phyloP scores from a whole-genome alignment of 345 rosid genomes.

The Boechera divaricarpa region DNA sequence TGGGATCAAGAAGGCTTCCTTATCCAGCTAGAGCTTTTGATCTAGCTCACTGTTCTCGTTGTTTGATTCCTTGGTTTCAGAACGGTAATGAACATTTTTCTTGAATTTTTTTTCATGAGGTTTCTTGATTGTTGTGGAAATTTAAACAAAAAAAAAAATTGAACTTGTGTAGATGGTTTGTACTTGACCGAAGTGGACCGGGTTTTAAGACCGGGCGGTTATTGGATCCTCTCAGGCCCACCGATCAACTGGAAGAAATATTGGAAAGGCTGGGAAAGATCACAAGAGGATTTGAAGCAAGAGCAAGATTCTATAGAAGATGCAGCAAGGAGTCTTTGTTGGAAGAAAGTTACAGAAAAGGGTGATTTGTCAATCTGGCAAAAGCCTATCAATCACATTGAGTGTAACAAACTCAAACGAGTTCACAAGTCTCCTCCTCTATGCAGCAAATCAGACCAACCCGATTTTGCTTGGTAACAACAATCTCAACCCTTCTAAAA shows the following conservation, averaged over 20 bases:
- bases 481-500: background rate
- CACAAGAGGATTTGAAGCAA: slow-evolving; percentile 73
- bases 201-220: slow-evolving; percentile 88
- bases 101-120: background rate
- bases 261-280: slow-evolving; percentile 98
- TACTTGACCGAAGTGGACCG: slow-evolving; percentile 90
- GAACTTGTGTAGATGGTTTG: slow-evolving; percentile 65
- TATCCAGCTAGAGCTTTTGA: slow-evolving; percentile 97
- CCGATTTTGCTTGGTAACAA: slow-evolving; percentile 79
- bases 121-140: slow-evolving; percentile 45
- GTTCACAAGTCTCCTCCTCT: slow-evolving; percentile 63
- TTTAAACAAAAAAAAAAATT: slow-evolving; percentile 43
- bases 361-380: slow-evolving; percentile 76
- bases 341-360: slow-evolving; percentile 88
- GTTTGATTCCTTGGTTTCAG: slow-evolving; percentile 85
- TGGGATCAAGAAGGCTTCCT: slow-evolving; percentile 87
- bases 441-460: slow-evolving; percentile 69
- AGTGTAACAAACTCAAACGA: slow-evolving; percentile 60
- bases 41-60: slow-evolving; percentile 96
- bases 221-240: slow-evolving; percentile 96
- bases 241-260: slow-evolving; percentile 86
- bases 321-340: slow-evolving; percentile 75
- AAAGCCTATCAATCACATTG: slow-evolving; percentile 86
- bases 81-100: slow-evolving; percentile 50
- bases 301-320: slow-evolving; percentile 92